These are phyloP conservation scores for Rhamnella rubrinervis DNA, from an alignment of 331 rosid species.

Conservation along the genomic window DNA sequence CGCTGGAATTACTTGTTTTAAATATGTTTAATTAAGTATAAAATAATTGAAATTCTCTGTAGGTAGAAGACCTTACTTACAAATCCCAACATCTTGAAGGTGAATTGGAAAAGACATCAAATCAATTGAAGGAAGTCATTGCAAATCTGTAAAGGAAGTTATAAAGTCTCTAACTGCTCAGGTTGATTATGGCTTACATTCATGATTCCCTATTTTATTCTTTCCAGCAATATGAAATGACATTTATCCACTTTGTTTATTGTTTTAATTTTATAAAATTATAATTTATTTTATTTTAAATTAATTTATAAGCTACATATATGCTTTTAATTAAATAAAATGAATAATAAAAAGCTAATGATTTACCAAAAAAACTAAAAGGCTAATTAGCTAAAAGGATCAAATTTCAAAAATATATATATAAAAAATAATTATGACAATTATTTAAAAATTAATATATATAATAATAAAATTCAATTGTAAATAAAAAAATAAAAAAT, in stretches of 20 bases:
- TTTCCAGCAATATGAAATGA: neutral
- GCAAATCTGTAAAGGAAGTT: constrained; percentile 88
- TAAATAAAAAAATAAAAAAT: too few species aligned
- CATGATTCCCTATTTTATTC: neutral
- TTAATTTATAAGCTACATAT: too few species aligned
- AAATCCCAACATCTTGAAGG: constrained; percentile 75
- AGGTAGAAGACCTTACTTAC: constrained; percentile 77
- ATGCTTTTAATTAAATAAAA: too few species aligned
- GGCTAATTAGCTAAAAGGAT: too few species aligned
- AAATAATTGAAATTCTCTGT: constrained; percentile 17
- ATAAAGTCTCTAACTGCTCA: constrained; percentile 78
- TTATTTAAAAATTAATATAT: too few species aligned
- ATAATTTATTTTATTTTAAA: too few species aligned
- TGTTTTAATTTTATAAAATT: too few species aligned
- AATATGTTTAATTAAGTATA: constrained; percentile 11
- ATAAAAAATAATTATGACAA: too few species aligned
- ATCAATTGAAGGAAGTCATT: constrained; percentile 72
- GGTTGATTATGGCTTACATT: constrained; percentile 48
- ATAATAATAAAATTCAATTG: too few species aligned
- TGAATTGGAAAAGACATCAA: constrained; percentile 71
- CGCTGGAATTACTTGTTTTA: neutral
- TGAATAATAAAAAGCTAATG: too few species aligned
- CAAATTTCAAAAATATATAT: too few species aligned
- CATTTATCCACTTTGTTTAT: constrained; percentile 7
- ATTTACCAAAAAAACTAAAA: too few species aligned